Conservation (phyloP, 139 green algal species). For the Nannochloris sp. region DNA sequence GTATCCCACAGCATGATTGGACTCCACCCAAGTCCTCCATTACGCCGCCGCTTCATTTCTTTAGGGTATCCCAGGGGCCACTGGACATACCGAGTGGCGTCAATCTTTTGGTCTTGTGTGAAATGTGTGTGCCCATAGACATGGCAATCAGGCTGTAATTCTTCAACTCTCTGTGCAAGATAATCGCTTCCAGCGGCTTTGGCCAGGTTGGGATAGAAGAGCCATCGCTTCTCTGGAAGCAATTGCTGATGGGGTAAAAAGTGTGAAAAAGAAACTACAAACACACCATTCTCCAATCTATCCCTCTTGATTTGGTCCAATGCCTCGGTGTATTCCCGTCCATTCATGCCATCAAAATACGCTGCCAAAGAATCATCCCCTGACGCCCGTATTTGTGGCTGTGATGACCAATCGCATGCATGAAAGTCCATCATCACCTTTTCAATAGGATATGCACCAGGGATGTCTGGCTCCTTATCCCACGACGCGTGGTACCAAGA, state of each 20-base stretch:
- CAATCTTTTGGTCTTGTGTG: slow-evolving; percentile 40
- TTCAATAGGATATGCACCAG: slow-evolving; percentile 21
- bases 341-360: slow-evolving; percentile 46
- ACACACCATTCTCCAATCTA: neutral
- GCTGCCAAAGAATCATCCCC: slow-evolving; percentile 26
- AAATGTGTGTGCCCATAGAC: slow-evolving; percentile 73
- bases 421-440: slow-evolving; percentile 44
- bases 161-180: slow-evolving; percentile 33
- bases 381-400: slow-evolving; percentile 6
- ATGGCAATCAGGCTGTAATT: slow-evolving; percentile 39
- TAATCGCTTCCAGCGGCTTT: slow-evolving; percentile 53
- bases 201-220: slow-evolving; percentile 55
- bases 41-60: slow-evolving; percentile 21
- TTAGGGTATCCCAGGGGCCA: slow-evolving; percentile 42
- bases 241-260: slow-evolving; percentile 50
- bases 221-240: slow-evolving; percentile 62
- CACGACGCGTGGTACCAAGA: slow-evolving; percentile 21
- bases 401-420: slow-evolving; percentile 28
- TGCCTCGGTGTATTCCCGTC: slow-evolving; percentile 9
- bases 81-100: slow-evolving; percentile 42
- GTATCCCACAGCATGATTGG: slow-evolving; percentile 38
- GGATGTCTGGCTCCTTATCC: slow-evolving; percentile 43
- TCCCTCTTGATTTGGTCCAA: slow-evolving; percentile 16
- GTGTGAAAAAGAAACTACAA: slow-evolving; percentile 44
- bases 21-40: slow-evolving; percentile 18